These are phyloP conservation scores for Potentilla sterilis DNA, from an alignment of 306 rosid species.

Conservation along the genomic window DNA sequence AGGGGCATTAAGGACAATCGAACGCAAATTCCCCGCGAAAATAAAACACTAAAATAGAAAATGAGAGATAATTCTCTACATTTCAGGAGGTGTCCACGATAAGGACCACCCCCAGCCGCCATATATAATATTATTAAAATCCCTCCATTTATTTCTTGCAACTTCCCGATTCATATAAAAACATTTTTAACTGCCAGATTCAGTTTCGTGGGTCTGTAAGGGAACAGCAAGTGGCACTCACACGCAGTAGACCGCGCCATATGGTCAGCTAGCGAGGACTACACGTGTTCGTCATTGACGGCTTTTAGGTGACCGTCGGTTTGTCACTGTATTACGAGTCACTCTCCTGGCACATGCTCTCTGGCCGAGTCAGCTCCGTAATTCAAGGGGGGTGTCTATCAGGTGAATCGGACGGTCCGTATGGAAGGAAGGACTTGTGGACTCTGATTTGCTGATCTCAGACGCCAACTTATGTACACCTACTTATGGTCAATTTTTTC, in stretches of 20 bases:
- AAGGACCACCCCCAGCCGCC: constrained; percentile 20
- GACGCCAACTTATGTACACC: not conserved
- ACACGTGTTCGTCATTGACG: constrained; percentile 47
- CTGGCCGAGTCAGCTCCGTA: constrained; percentile 7
- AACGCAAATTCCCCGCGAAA: not conserved
- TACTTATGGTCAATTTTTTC: not conserved
- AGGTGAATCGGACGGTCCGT: not conserved
- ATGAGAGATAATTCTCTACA: not conserved
- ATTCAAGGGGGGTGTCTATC: not conserved
- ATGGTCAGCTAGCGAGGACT: constrained; percentile 22
- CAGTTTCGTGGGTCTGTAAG: constrained; percentile 16
- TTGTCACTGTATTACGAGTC: not conserved
- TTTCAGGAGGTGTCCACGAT: constrained; percentile 9
- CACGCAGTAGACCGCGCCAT: not conserved
- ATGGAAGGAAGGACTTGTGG: not conserved
- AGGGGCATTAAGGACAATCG: constrained; percentile 12
- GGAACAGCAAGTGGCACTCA: constrained; percentile 20
- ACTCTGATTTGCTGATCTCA: not conserved
- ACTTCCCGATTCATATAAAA: not conserved
- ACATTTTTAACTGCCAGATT: constrained; percentile 41
- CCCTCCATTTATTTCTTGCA: not conserved
- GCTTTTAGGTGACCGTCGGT: constrained; percentile 18
- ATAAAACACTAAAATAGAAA: not conserved
- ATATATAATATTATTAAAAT: not conserved
- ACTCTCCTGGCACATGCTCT: constrained; percentile 10